Evolutionary conservation across 2,329 filamentous ascomycete species (phyloP), one percentile per base, ranked within the genome.

Genomic region (Ophiocordyceps camponoti-rufipedis): DNA sequence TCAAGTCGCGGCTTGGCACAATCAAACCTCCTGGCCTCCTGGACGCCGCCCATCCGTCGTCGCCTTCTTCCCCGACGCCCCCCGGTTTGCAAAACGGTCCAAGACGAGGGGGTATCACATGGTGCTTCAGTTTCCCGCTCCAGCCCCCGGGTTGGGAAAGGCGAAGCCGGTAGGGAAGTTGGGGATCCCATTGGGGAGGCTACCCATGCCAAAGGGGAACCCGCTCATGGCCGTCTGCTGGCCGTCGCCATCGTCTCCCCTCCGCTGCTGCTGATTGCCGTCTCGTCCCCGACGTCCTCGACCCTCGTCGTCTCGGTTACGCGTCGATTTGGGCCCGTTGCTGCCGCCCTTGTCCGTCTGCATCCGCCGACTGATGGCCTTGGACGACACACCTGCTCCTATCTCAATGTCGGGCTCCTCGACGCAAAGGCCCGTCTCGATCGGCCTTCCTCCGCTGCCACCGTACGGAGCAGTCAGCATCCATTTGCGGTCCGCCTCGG

Each of bases 351-450:
- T 75, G 57, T 82, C 78, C 8, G 77, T 82, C 61, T 79, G 75
- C 74, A 81, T 80, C 33, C 78, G 74, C 16, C 78, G 70, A 53
- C 75, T 79, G 49, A 82, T 81, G 38, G 78, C 86, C 69, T 98
- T 98, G 41, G 87, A 95, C 16, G 88, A 95, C 13, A 98, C 93
- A 46, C 91, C 91, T 16, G 89, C 88, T 45, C 91, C 91, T 47
- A 98, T 98, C 63, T 98, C 91, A 55, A 98, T 98, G 58, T 98
- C 91, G 3, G 91, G 91, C 64, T 98, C 91, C 60, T 98, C 91
- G 28, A 98, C 83, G 7, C 88, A 82, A 65, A 98, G 77, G 40
- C 88, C 87, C 13, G 75, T 70, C 57, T 87, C 81, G 49, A 98
- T 85, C 2, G 78, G 67, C 47, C 75, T 74, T 46, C 89, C 91